Evolutionary conservation across 2,329 filamentous ascomycete species (phyloP).

Genomic region (Diaporthe vexans): DNA sequence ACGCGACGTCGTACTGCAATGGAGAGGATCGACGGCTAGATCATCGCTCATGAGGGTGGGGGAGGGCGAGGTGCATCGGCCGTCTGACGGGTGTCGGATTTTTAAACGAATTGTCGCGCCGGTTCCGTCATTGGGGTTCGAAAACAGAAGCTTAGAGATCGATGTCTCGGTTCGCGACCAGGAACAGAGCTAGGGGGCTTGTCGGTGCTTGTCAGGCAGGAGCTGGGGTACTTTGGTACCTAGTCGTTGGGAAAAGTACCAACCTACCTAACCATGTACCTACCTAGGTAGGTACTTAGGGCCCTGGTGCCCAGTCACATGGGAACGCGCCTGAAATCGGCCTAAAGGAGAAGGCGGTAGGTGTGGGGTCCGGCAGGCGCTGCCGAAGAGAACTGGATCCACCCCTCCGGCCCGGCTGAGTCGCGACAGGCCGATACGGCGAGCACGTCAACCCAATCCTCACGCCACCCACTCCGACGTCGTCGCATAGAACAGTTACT

Average conservation of each 20-base stretch:
- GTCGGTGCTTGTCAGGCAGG: background rate
- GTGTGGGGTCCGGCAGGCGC: background rate
- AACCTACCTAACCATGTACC: background rate
- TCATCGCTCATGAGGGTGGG: constrained; percentile 35
- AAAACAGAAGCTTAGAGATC: constrained; percentile 11
- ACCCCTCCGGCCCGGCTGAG: constrained; percentile 33
- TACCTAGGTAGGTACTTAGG: too few species aligned
- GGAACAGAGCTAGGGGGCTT: constrained; percentile 8
- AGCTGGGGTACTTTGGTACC: constrained; percentile 6
- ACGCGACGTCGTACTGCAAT: constrained; percentile 39
- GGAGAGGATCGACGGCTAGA: constrained; percentile 46
- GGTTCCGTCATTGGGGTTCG: constrained; percentile 21
- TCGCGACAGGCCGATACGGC: constrained; percentile 29
- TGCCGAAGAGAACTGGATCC: constrained; percentile 7
- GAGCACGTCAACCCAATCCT: constrained; percentile 21
- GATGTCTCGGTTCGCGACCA: constrained; percentile 33
- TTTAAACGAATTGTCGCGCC: constrained; percentile 2
- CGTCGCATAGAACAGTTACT: background rate
- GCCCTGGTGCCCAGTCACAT: too few species aligned
- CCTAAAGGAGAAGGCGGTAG: constrained; percentile 31
- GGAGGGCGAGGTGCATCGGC: constrained; percentile 25
- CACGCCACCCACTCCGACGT: constrained; percentile 29
- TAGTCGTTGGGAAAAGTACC: background rate
- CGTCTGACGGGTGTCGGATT: background rate
- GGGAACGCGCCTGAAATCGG: background rate